Evolutionary conservation across 2,329 filamentous ascomycete species (phyloP), one percentile per base, ranked within the genome.

Genomic region (Monosporascus sp.): DNA sequence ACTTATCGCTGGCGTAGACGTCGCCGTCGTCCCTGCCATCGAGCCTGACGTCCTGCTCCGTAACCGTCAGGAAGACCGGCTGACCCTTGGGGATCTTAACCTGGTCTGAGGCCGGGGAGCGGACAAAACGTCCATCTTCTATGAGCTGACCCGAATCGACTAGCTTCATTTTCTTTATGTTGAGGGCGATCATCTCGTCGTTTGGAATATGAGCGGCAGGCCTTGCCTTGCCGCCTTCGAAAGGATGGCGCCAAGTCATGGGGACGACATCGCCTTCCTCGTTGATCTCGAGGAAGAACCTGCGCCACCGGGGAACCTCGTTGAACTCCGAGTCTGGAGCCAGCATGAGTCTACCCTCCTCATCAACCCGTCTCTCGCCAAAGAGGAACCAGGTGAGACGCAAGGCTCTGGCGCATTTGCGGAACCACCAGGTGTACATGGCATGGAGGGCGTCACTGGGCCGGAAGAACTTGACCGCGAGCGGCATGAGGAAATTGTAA

Each of bases 401-500:
- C 50, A 99, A 75, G 41, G 79, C 74, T 49, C 89, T 81, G 14
- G 92, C 94, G 66, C 92, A 96, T 62, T 82, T 84, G 60, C 88
- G 86, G 73, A 99, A 96, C 90, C 94, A 99, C 93, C 93, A 97
- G 7, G 85, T 86, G 68, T 96, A 99, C 77, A 97, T 86, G 51
- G 80, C 76, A 61, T 96, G 88, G 3, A 99, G 75, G 1, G 84
- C 87, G 65, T 96, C 88, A 49, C 89, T 90, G 2, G 93, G 92
- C 66, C 88, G 89, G 70, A 96, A 86, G 61, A 90, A 85, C 61
- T 83, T 87, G 60, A 97, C 83, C 14, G 92, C 85, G 48, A 96
- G 74, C 0, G 94, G 94, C 77, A 97, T 94, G 47, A 97, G 75
- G 68, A 97, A 96, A 70, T 97, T 97, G 78, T 97, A 99, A 68